Evolutionary conservation across 441 rosid species (phyloP).

Genomic region (Geranium incanum): DNA sequence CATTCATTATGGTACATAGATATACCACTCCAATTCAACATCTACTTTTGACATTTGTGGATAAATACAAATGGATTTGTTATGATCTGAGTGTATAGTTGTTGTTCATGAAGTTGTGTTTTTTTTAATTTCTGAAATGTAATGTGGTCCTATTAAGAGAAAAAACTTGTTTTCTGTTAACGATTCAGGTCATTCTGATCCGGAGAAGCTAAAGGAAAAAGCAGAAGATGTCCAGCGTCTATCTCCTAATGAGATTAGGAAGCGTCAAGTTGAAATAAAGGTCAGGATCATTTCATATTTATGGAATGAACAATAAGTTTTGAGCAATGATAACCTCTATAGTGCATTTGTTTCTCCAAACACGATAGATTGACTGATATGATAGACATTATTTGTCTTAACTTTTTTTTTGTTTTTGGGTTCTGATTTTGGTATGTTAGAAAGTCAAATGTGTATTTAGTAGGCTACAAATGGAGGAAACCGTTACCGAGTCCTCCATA

Average conservation of each 20-base stretch:
- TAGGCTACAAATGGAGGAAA: neutral
- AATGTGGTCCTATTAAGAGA: neutral
- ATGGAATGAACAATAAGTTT: neutral
- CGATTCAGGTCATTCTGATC: slow-evolving; percentile 74
- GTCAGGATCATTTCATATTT: slow-evolving; percentile 23
- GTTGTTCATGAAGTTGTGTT: neutral
- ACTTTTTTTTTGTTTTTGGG: neutral
- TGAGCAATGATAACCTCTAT: neutral
- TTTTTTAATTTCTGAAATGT: neutral
- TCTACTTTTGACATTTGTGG: neutral
- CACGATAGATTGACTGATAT: neutral
- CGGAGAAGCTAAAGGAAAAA: slow-evolving; percentile 57
- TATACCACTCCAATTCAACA: neutral
- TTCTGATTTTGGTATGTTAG: neutral
- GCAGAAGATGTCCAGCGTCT: slow-evolving; percentile 58
- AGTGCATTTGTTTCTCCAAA: neutral
- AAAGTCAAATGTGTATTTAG: neutral
- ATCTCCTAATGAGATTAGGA: slow-evolving; percentile 53
- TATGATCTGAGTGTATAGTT: neutral
- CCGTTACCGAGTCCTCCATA: too few species aligned
- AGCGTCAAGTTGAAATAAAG: slow-evolving; percentile 77
- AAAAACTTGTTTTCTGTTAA: neutral
- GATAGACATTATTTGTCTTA: neutral
- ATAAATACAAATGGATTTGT: neutral
- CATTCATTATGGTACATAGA: neutral